Conservation (phyloP, 2,329 filamentous ascomycete genomes). For the Scedosporium aurantiacum region DNA sequence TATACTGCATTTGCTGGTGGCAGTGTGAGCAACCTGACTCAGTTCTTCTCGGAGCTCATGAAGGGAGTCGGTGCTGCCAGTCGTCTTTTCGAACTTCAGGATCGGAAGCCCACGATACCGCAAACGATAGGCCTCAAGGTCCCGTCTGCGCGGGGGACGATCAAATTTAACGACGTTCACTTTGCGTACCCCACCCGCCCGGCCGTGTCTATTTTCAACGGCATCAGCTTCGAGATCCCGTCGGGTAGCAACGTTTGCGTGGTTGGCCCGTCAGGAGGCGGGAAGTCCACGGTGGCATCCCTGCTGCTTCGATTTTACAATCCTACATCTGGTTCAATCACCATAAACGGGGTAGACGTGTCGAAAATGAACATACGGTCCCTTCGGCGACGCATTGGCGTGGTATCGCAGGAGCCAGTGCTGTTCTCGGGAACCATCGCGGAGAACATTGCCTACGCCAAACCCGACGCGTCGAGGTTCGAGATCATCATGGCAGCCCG, state of each 20-base stretch:
- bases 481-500: constrained; percentile 82
- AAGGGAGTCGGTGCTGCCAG: constrained; percentile 97
- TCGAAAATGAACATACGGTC: constrained; percentile 86
- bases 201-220: constrained; percentile 81
- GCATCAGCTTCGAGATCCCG: constrained; percentile 80
- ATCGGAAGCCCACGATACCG: constrained; percentile 76
- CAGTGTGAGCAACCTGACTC: constrained; percentile 85
- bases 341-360: constrained; percentile 77
- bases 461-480: constrained; percentile 61
- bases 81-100: constrained; percentile 88
- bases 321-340: constrained; percentile 64
- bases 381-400: constrained; percentile 79
- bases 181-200: constrained; percentile 93
- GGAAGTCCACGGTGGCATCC: constrained; percentile 93
- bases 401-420: constrained; percentile 92
- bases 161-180: constrained; percentile 73
- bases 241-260: constrained; percentile 92
- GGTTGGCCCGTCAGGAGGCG: constrained; percentile 89
- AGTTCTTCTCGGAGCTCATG: constrained; percentile 98
- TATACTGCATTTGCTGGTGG: constrained; percentile 82
- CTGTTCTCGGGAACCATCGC: constrained; percentile 77
- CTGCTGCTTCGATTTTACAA: constrained; percentile 85
- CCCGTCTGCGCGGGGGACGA: constrained; percentile 73
- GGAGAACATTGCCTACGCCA: constrained; percentile 87
- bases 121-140: constrained; percentile 74